phyloP scores from a whole-genome alignment of 73 alveolate species.

The Uronychia binucleata region DNA sequence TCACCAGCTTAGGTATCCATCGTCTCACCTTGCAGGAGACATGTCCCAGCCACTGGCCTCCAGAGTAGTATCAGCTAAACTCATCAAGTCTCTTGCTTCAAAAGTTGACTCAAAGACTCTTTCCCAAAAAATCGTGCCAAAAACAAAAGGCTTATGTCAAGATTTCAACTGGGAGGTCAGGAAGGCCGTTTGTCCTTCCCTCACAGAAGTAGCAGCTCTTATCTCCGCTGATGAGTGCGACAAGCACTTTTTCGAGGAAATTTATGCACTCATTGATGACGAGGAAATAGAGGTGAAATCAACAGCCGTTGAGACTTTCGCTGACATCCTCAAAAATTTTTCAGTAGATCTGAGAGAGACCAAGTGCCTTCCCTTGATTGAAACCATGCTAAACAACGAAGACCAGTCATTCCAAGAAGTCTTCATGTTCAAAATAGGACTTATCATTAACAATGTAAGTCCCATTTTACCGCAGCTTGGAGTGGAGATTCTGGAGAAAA shows the following conservation, averaged over 20 bases:
- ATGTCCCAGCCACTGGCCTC: slow-evolving; percentile 41
- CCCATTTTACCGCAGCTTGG: background rate
- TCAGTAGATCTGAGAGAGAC: background rate
- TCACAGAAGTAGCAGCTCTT: background rate
- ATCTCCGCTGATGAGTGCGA: slow-evolving; percentile 19
- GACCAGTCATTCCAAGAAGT: background rate
- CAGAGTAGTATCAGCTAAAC: slow-evolving; percentile 32
- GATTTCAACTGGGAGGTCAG: slow-evolving; percentile 65
- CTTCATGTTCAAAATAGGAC: background rate
- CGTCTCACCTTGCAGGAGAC: too few species aligned
- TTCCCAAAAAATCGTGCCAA: background rate
- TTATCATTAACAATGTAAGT: background rate
- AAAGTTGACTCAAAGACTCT: slow-evolving; percentile 7
- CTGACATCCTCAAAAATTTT: background rate
- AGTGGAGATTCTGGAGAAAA: background rate
- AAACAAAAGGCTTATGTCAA: slow-evolving; percentile 14
- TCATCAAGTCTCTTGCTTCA: slow-evolving; percentile 31
- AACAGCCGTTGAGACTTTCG: slow-evolving; percentile 11
- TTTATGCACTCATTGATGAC: slow-evolving; percentile 36
- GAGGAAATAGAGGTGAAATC: slow-evolving; percentile 55
- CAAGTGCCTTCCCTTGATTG: background rate
- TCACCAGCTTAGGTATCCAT: slow-evolving; percentile 2
- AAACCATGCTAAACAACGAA: background rate
- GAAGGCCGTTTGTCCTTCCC: slow-evolving; percentile 4
- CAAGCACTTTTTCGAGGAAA: slow-evolving; percentile 8